These are phyloP conservation scores for Raffaelea albimanens DNA, from an alignment of 2,329 filamentous ascomycete genomes.

Conservation along the genomic window DNA sequence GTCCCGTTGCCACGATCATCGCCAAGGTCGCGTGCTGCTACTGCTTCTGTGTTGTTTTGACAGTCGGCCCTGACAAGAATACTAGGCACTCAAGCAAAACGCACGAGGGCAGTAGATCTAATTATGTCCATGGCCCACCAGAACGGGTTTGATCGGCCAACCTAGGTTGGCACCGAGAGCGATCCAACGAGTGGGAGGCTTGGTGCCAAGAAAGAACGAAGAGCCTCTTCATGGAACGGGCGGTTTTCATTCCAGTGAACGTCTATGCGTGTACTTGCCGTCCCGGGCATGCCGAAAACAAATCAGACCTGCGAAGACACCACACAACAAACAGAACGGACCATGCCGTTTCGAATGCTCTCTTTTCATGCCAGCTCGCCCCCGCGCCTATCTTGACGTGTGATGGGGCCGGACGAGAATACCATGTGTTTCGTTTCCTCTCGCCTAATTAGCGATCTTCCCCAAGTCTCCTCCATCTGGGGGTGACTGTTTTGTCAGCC, in stretches of 20 bases:
- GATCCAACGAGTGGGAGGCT: background rate
- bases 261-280: background rate
- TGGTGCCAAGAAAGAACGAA: background rate
- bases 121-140: too few relatives aligned
- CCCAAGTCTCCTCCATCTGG: background rate
- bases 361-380: background rate
- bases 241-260: background rate
- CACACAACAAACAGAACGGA: background rate
- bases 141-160: background rate
- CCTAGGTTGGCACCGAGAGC: background rate
- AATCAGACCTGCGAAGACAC: too few relatives aligned
- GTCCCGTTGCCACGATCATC: too few relatives aligned
- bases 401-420: too few relatives aligned
- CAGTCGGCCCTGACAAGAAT: background rate
- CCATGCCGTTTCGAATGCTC: background rate
- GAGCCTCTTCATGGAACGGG: background rate
- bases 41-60: background rate
- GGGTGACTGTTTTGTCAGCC: too few relatives aligned
- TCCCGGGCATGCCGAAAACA: too few relatives aligned
- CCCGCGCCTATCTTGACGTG: too few relatives aligned
- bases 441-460: background rate
- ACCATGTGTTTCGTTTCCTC: conserved; percentile 1
- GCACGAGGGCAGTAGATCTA: background rate
- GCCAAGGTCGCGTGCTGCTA: background rate
- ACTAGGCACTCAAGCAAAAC: background rate